phyloP scores from a whole-genome alignment of 352 stramenopile genomes.

The Phytopythium montanum region DNA sequence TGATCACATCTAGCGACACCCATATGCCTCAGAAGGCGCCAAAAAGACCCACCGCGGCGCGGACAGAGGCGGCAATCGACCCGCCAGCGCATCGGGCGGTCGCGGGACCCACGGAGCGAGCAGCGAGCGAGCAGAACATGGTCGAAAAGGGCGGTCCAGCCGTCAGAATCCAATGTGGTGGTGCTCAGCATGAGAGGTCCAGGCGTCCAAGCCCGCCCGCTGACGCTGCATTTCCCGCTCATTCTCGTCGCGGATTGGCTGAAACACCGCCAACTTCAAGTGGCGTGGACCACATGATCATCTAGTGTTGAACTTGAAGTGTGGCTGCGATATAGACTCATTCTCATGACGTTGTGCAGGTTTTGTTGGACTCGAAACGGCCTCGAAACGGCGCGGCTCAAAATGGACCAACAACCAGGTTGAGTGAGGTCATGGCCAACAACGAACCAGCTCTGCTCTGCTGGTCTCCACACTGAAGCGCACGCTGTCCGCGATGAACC shows the following conservation, averaged over 20 bases:
- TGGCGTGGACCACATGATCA: slow-evolving; percentile 14
- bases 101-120: slow-evolving; percentile 10
- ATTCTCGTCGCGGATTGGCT: slow-evolving; percentile 5
- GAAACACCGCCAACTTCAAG: slow-evolving; percentile 26
- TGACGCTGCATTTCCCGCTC: not conserved
- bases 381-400: not conserved
- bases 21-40: no score
- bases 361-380: not conserved
- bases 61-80: slow-evolving; percentile 6
- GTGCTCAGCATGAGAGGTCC: no score
- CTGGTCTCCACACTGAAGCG: not conserved
- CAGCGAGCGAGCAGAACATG: slow-evolving; percentile 21
- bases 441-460: no score
- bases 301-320: slow-evolving; percentile 22
- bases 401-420: not conserved
- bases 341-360: not conserved
- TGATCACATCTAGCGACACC: not conserved
- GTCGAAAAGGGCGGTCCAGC: not conserved
- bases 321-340: not conserved
- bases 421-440: not conserved
- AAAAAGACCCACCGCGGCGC: slow-evolving; percentile 12
- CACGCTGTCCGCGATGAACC: slow-evolving; percentile 3
- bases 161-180: slow-evolving; percentile 13
- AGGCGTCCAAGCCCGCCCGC: not conserved
- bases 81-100: not conserved